Percentiles rank a stretch among this genome's conserved stretches.
Evolutionary conservation across 805 yeast genomes (phyloP).

Genomic region (Zygoascus biomembranicola): DNA sequence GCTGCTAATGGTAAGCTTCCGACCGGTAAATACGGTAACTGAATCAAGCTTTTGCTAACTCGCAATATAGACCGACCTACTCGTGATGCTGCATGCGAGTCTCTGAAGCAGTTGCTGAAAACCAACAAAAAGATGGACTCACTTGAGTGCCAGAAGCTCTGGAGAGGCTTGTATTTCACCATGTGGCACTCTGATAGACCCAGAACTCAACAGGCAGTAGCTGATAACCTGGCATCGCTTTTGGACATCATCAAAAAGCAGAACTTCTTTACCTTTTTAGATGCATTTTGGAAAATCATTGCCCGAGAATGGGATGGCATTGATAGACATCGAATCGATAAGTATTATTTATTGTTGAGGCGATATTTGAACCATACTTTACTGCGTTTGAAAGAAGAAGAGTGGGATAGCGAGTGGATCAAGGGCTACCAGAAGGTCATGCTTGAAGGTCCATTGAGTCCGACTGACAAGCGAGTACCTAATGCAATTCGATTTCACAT

Average conservation of each 20-base stretch:
- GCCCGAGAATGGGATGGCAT: conserved; percentile 74
- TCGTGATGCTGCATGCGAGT: conserved; percentile 64
- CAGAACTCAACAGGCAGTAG: conserved; percentile 79
- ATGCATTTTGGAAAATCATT: conserved; percentile 76
- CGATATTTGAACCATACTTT: conserved; percentile 61
- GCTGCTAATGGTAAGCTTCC: conserved; percentile 51
- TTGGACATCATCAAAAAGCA: conserved; percentile 28
- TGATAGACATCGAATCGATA: conserved; percentile 81
- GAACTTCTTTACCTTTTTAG: conserved; percentile 44
- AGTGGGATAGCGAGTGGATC: conserved; percentile 48
- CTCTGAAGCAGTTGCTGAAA: conserved; percentile 51
- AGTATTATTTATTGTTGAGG: conserved; percentile 74
- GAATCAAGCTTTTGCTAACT: background rate
- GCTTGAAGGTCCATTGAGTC: conserved; percentile 30
- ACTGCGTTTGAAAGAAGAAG: conserved; percentile 41
- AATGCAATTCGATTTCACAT: conserved; percentile 78
- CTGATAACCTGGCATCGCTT: conserved; percentile 57
- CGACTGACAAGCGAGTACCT: conserved; percentile 54
- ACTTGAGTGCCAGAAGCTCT: conserved; percentile 67
- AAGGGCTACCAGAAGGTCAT: conserved; percentile 34
- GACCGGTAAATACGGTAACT: background rate
- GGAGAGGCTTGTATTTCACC: conserved; percentile 93
- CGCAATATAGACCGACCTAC: conserved; percentile 44
- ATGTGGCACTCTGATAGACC: conserved; percentile 98
- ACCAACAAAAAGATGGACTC: conserved; percentile 33